Base-by-base conservation (phyloP, 306 rosid genomes). In the Malus asiatica region DNA sequence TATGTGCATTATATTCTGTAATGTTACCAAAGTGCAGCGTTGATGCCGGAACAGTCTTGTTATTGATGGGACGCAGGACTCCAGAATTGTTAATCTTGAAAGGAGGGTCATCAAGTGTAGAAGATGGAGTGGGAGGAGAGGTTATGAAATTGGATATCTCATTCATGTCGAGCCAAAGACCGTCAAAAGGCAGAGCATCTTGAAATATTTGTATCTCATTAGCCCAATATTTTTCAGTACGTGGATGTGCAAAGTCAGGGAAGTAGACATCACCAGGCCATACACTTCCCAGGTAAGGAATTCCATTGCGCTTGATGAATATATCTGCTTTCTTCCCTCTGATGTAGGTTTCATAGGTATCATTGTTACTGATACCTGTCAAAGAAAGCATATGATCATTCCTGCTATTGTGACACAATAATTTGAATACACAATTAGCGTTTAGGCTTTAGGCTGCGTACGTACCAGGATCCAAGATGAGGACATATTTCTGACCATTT, bases 161-260 rank as follows among this genome's bases (percentile, higher is more conserved):
- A 53, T 94, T 94, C 97, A 94, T 94, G 81, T 94, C 96, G 45
- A 94, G 58, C 98, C 97, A 94, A 51, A 94, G 74, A 70, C 98
- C 98, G 64, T 94, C 96, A 70, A 91, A 77, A 40, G 95, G 89
- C 66, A 94, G 85, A 52, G 72, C 61, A 20, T 79, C 88, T 40
- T 29, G 80, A 79, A 94, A 91, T 46, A 79, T 25, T 85, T 85
- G 86, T 66, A 91, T 90, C 90, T 94, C 98, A 35, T 61, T 81
- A 46, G 86, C 81, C 96, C 97, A 91, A 80, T 66, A 91, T 1
- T 9, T 38, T 75, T 78, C 85, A 83, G 78, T 82, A 1, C 1
- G 35, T 60, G 98, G 97, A 66, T 91, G 84, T 74, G 89, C 72
- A 80, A 94, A 94, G 75, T 94, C 97, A 66, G 96, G 97, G 76